phyloP scores from a whole-genome alignment of 371 early-diverging fungal species.

The Mucor racemosus region DNA sequence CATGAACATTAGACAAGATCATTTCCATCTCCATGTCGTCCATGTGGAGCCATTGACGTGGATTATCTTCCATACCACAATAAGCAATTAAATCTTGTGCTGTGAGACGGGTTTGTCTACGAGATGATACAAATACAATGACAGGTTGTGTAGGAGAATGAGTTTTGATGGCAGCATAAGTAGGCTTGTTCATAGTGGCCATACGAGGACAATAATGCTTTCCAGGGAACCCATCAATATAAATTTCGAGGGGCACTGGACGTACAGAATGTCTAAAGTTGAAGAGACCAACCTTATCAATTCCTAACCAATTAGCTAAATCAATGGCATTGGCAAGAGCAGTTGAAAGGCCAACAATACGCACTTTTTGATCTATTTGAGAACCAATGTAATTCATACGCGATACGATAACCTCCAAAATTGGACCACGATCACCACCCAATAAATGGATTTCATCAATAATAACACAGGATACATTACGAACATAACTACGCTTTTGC shows the following conservation, averaged over 20 bases:
- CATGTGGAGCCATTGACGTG: constrained; percentile 89
- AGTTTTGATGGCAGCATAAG: constrained; percentile 90
- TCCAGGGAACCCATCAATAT: constrained; percentile 96
- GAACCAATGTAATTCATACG: constrained; percentile 95
- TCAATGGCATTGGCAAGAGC: constrained; percentile 98
- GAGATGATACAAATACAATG: constrained; percentile 97
- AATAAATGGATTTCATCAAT: constrained; percentile 99
- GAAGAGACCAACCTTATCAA: constrained; percentile 81
- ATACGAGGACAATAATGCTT: constrained; percentile 95
- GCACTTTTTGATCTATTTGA: constrained; percentile 70
- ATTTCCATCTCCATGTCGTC: constrained; percentile 81
- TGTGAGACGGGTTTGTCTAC: constrained; percentile 93
- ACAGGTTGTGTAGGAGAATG: constrained; percentile 93
- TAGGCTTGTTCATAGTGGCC: constrained; percentile 98
- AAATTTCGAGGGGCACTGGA: constrained; percentile 94
- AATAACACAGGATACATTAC: constrained; percentile 85
- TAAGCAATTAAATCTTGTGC: constrained; percentile 93
- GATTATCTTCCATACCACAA: constrained; percentile 91
- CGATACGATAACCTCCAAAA: constrained; percentile 97
- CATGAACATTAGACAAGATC: constrained; percentile 71
- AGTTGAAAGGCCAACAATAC: constrained; percentile 98
- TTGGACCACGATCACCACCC: constrained; percentile 96
- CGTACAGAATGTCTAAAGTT: constrained; percentile 96
- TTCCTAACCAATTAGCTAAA: constrained; percentile 96
- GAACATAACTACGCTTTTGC: constrained; percentile 87